Evolutionary conservation across 768 basidiomycete genomes (phyloP).

Genomic region (Mycena galopus): DNA sequence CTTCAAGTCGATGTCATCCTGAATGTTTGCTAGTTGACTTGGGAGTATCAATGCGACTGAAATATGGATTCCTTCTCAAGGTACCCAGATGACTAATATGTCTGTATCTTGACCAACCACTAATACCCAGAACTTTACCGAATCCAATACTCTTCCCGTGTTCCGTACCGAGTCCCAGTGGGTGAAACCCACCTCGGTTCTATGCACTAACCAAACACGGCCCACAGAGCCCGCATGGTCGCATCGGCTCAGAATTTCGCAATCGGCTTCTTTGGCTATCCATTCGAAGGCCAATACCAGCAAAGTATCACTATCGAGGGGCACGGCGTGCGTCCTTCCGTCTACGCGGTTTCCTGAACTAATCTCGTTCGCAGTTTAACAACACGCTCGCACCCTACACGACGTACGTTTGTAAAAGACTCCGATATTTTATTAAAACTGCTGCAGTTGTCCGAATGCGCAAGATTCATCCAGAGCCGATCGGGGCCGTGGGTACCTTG

Average conservation of each 20-base stretch:
- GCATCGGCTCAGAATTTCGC: slow-evolving; percentile 76
- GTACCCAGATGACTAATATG: slow-evolving; percentile 43
- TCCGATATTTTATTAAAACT: neutral
- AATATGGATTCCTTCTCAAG: slow-evolving; percentile 84
- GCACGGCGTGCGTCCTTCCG: slow-evolving; percentile 56
- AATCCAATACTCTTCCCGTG: slow-evolving; percentile 73
- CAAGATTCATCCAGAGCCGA: slow-evolving; percentile 56
- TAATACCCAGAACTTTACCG: slow-evolving; percentile 66
- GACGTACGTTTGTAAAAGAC: slow-evolving; percentile 48
- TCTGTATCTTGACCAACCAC: neutral
- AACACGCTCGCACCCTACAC: too few relatives aligned
- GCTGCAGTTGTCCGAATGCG: slow-evolving; percentile 75
- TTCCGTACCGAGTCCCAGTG: slow-evolving; percentile 85
- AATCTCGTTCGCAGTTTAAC: slow-evolving; percentile 63
- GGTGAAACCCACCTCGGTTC: slow-evolving; percentile 32
- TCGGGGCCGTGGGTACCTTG: slow-evolving; percentile 70
- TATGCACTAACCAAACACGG: neutral
- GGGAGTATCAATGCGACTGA: slow-evolving; percentile 77
- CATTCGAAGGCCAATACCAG: slow-evolving; percentile 78
- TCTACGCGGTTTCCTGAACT: neutral
- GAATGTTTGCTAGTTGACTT: slow-evolving; percentile 61
- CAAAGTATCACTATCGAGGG: slow-evolving; percentile 83
- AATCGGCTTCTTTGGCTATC: slow-evolving; percentile 83
- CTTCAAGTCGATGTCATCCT: neutral
- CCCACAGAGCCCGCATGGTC: slow-evolving; percentile 78